These are phyloP conservation scores for Heterobasidion irregulare DNA, from an alignment of 1,284 basidiomycete genomes.

Conservation along the genomic window DNA sequence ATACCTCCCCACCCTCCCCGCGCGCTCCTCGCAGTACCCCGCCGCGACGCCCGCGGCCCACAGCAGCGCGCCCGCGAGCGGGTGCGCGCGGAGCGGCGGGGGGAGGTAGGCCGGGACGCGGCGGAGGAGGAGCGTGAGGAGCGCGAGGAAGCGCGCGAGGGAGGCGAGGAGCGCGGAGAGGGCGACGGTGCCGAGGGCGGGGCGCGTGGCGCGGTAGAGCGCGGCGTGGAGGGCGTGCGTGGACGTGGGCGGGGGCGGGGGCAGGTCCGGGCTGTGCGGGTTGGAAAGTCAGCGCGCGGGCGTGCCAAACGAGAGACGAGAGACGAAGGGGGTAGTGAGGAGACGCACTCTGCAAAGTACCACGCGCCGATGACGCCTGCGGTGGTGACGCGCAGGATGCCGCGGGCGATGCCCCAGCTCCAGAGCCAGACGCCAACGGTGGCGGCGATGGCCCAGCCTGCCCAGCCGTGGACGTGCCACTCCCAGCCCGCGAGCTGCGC, in stretches of 20 bases:
- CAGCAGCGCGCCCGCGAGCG: conserved; percentile 31
- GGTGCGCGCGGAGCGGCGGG: conserved; percentile 30
- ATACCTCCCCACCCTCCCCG: conserved; percentile 74
- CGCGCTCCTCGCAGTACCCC: conserved; percentile 49
- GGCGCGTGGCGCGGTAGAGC: conserved; percentile 72
- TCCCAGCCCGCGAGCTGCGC: conserved; percentile 27
- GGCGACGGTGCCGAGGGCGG: conserved; percentile 74
- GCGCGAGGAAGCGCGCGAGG: conserved; percentile 45
- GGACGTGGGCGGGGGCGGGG: conserved; percentile 42
- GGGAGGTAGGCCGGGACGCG: conserved; percentile 39
- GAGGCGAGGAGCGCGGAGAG: conserved; percentile 75
- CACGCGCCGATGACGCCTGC: conserved; percentile 85
- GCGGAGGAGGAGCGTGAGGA: conserved; percentile 42
- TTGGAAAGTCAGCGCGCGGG: conserved; percentile 1
- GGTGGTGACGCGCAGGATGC: conserved; percentile 70
- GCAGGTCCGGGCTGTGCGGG: conserved; percentile 34
- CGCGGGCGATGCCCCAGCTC: conserved; percentile 86
- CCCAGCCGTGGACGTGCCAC: conserved; percentile 76
- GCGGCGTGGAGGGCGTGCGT: conserved; percentile 75
- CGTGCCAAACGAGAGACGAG: background rate
- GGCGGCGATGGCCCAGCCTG: conserved; percentile 72
- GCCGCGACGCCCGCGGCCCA: conserved; percentile 35
- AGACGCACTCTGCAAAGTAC: conserved; percentile 79
- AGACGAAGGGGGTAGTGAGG: background rate
- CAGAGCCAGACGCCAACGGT: conserved; percentile 77